A percentile compares a stretch with the other conserved stretches of the same genome.
Conservation (phyloP, 176 grass and related monocot species). For the Cenchrus purpureus region DNA sequence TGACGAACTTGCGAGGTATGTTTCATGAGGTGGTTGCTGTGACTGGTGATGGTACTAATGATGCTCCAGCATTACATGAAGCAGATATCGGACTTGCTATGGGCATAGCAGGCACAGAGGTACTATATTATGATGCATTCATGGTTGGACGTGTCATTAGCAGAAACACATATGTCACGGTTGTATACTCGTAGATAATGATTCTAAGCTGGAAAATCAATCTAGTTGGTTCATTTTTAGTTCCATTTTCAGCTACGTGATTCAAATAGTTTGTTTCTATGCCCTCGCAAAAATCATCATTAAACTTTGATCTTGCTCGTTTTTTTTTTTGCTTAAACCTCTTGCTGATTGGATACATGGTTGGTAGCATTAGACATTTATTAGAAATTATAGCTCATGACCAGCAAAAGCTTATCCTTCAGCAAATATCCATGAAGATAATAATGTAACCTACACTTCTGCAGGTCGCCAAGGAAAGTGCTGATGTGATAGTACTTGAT, state of each 20-base stretch:
- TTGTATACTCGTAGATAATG: neutral
- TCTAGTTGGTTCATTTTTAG: neutral
- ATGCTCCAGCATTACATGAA: constrained; percentile 95
- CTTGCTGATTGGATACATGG: neutral
- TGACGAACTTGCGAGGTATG: constrained; percentile 81
- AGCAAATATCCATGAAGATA: neutral
- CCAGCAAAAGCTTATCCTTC: neutral
- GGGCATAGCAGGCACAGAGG: constrained; percentile 98
- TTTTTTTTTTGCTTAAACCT: constrained; percentile 1
- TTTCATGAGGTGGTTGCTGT: constrained; percentile 91
- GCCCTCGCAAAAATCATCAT: neutral
- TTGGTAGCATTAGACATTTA: neutral
- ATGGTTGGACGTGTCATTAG: constrained; percentile 26
- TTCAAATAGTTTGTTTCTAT: constrained; percentile 13
- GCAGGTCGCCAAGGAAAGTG: constrained; percentile 93
- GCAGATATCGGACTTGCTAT: constrained; percentile 97
- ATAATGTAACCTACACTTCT: neutral
- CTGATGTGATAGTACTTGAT: constrained; percentile 83
- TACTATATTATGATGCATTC: constrained; percentile 36
- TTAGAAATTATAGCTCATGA: neutral
- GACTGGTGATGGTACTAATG: constrained; percentile 97
- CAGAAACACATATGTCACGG: neutral
- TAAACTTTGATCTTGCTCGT: neutral
- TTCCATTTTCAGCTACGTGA: neutral
- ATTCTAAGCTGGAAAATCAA: neutral